These are phyloP conservation scores for Geotrichum citri-aurantii DNA, from an alignment of 1,139 yeast species.

Conservation along the genomic window DNA sequence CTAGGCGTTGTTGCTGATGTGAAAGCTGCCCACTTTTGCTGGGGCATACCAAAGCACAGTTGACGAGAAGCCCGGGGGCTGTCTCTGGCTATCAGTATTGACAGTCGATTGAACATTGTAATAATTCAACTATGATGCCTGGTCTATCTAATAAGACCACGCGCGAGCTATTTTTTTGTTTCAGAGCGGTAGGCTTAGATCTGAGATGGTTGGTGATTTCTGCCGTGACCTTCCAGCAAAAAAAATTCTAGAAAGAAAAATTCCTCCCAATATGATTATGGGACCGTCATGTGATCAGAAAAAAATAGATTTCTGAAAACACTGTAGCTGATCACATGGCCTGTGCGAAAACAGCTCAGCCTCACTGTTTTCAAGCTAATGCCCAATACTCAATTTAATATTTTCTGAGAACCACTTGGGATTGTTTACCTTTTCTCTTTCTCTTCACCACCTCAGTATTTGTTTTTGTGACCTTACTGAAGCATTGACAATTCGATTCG, in stretches of 20 bases:
- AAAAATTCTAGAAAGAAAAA: neutral
- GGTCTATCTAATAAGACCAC: neutral
- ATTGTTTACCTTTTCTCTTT: constrained; percentile 13
- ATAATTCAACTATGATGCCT: neutral
- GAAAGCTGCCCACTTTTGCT: neutral
- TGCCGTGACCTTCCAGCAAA: neutral
- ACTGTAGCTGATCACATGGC: neutral
- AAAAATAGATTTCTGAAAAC: no score
- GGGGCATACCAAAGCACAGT: neutral
- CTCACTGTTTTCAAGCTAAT: neutral
- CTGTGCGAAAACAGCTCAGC: neutral
- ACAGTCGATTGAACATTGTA: neutral
- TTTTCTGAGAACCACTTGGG: neutral
- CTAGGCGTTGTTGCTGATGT: neutral
- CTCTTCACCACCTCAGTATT: constrained; percentile 28
- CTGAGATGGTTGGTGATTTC: neutral
- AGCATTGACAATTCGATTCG: neutral
- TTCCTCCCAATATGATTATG: neutral
- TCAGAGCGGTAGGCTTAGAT: neutral
- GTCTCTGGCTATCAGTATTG: neutral
- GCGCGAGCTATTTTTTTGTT: neutral
- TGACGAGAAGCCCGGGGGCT: neutral
- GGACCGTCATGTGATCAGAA: neutral
- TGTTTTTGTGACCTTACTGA: constrained; percentile 32
- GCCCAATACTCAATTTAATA: neutral